Base-by-base conservation (phyloP, 1,284 basidiomycete species). In the Microbotryum violaceum region DNA sequence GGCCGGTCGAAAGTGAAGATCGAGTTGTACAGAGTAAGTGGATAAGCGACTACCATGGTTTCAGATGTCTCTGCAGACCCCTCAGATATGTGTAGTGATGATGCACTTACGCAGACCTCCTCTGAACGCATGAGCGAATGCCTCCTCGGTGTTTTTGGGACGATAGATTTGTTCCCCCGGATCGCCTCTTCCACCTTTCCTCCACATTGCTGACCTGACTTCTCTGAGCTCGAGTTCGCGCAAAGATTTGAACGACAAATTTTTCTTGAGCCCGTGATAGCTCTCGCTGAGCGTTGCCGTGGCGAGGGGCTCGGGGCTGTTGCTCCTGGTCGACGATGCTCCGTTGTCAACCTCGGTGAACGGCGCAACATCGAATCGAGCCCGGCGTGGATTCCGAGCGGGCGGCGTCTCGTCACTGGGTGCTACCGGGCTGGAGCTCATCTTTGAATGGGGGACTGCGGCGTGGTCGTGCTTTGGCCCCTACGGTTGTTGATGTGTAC, bases 151-250 rank as follows among this genome's bases (percentile, higher is more conserved):
- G 64, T 85, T 84, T 46, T 79, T 73, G 8, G 93, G 76, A 64
- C 89, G 83, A 1, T 83, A 82, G 0, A 84, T 83, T 47, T 84
- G 83, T 75, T 92, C 86, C 5, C 88, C 89, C 67, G 82, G 79
- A 68, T 87, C 84, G 8, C 56, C 44, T 25, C 56, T 51, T 3
- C 62, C 44, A 4, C 46, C 45, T 47, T 58, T 50, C 12, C 45
- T 37, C 14, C 67, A 94, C 2, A 94, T 83, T 71, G 90, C 85
- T 72, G 82, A 85, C 49, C 82, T 78, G 0, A 88, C 85, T 60
- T 85, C 85, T 62, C 77, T 80, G 47, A 89, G 47, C 49, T 70
- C 70, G 42, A 71, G 42, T 6, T 70, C 68, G 2, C 59, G 20
- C 23, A 72, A 49, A 2, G 25, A 50, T 31, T 64, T 68, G 58